Evolutionary conservation across 2,329 filamentous ascomycete species (phyloP).

Genomic region (Talaromyces sp.): DNA sequence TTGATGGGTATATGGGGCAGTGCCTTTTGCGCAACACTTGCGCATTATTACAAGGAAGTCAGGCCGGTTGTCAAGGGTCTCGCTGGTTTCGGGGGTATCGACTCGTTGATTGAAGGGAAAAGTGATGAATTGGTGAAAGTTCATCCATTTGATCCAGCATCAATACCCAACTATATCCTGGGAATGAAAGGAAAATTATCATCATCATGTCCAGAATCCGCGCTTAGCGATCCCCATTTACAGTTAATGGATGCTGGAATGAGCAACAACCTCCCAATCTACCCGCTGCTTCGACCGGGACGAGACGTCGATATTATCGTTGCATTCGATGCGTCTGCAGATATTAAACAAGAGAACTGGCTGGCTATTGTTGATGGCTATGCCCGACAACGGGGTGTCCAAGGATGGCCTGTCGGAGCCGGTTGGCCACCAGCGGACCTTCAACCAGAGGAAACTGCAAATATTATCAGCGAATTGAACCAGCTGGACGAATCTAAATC

Average conservation of each 20-base stretch:
- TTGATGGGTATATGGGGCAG: conserved; percentile 95
- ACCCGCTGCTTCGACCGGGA: conserved; percentile 84
- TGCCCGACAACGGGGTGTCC: conserved; percentile 80
- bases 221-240: conserved; percentile 68
- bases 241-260: conserved; percentile 96
- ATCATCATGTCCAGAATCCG: conserved; percentile 70
- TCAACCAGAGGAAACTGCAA: conserved; percentile 57
- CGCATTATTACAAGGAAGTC: conserved; percentile 93
- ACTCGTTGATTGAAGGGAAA: conserved; percentile 76
- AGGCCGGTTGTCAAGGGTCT: conserved; percentile 75
- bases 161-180: conserved; percentile 83
- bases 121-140: conserved; percentile 85
- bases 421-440: conserved; percentile 75
- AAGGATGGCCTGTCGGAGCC: conserved; percentile 91
- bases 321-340: conserved; percentile 90
- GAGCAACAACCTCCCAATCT: conserved; percentile 97
- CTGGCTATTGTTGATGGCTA: conserved; percentile 90
- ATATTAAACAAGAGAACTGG: conserved; percentile 94
- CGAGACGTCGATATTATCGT: conserved; percentile 85
- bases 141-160: conserved; percentile 89
- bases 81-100: conserved; percentile 71
- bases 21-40: conserved; percentile 91
- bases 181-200: conserved; percentile 76
- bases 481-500: conserved; percentile 59
- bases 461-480: conserved; percentile 67